phyloP scores from a whole-genome alignment of 2,329 filamentous ascomycete species.

The Neopestalotiopsis rosae region DNA sequence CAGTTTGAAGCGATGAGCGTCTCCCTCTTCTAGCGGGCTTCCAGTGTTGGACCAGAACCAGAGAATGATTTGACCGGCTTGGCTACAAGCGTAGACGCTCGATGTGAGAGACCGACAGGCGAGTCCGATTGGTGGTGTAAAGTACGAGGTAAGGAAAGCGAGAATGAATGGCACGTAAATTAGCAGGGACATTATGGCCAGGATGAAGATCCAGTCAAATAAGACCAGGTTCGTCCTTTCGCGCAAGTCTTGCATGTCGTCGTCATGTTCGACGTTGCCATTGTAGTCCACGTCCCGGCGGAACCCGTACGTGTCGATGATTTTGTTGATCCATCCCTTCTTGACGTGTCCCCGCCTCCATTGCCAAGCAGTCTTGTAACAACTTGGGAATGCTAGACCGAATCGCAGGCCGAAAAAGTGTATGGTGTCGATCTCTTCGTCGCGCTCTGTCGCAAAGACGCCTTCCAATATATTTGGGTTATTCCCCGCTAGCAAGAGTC shows the following conservation, averaged over 20 bases:
- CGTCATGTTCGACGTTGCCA: neutral
- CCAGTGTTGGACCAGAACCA: constrained; percentile 14
- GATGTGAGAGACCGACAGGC: constrained; percentile 11
- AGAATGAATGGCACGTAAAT: constrained; percentile 1
- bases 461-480: constrained; percentile 9
- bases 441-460: constrained; percentile 3
- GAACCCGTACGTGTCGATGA: neutral
- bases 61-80: constrained; percentile 11
- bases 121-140: constrained; percentile 1
- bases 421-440: constrained; percentile 3
- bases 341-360: constrained; percentile 13
- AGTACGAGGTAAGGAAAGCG: constrained; percentile 9
- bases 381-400: constrained; percentile 14
- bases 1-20: neutral
- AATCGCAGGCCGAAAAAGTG: constrained; percentile 10
- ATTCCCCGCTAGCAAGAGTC: constrained; percentile 2
- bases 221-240: constrained; percentile 2
- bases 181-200: neutral
- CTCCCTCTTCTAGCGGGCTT: neutral
- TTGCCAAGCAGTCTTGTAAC: constrained; percentile 15
- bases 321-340: constrained; percentile 12
- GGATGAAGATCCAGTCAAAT: constrained; percentile 11
- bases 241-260: neutral
- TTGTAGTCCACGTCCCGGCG: constrained; percentile 7
- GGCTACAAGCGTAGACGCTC: constrained; percentile 9